Evolutionary conservation across 495 filamentous ascomycete species (phyloP), one percentile per base, ranked within the genome.

Genomic region (Evansstolkia leycettana): DNA sequence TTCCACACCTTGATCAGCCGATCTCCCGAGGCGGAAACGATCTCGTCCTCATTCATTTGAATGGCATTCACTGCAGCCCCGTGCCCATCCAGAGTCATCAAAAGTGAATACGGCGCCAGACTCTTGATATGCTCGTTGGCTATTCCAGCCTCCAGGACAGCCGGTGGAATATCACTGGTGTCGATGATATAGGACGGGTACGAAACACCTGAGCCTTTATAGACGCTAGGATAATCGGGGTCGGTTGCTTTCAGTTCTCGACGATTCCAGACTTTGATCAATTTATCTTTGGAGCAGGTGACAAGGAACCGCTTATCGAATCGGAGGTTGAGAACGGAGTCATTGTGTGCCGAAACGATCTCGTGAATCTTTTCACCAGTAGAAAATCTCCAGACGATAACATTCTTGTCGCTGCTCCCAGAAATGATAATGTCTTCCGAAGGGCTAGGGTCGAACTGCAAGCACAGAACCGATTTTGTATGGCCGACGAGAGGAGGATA

Each of bases 231-330:
- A 48, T 85, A 93, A 36, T 82, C 73, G n/a, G 70, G 49, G 39
- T 86, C 75, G 10, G 72, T 75, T 17, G 76, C 70, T 17, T 67
- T 60, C 12, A 98, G 64, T 23, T 78, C 68, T 27, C 59, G 67
- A 0, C 92, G 81, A 49, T 84, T 94, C 76, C 92, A 99, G 8
- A 96, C 73, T 47, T 94, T 95, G 59, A 99, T 90, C 0, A 81
- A 77, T 47, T 88, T 88, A 55, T 99, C 90, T 50, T 96, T 99
- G 34, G 87, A 94, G 54, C 90, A 95, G 1, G 90, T 99, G 6
- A 96, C 84, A 14, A 99, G 67, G 43, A 85, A 92, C 5, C 82
- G 74, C 41, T 84, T 74, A 46, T 94, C 86, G 51, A 96, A 99
- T 43, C 82, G 76, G 33, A 99, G 76, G 50, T 96, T 96, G n/a